These are phyloP conservation scores for Colletotrichum tofieldiae DNA, from an alignment of 2,329 filamentous ascomycete genomes.

Conservation along the genomic window DNA sequence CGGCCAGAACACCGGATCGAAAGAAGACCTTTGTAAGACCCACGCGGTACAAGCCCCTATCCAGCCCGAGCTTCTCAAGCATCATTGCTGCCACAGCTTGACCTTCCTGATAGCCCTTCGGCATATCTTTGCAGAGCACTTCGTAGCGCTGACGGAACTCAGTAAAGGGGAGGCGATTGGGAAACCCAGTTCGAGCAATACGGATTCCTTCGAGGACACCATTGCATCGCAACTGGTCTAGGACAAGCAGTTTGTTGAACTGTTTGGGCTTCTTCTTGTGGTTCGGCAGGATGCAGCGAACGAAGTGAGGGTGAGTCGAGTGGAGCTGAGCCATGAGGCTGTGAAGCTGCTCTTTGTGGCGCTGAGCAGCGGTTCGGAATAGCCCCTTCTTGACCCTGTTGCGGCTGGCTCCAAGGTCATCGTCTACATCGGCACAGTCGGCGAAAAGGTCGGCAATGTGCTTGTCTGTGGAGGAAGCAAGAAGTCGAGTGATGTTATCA, in stretches of 20 bases:
- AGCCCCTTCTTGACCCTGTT: constrained; percentile 96
- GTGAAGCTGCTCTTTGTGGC: constrained; percentile 99
- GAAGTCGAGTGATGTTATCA: constrained; percentile 92
- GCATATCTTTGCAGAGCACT: constrained; percentile 90
- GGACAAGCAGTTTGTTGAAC: constrained; percentile 90
- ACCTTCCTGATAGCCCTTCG: constrained; percentile 91
- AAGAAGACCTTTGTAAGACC: constrained; percentile 99
- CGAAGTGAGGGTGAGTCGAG: constrained; percentile 97
- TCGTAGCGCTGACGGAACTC: constrained; percentile 98
- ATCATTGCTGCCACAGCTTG: constrained; percentile 89
- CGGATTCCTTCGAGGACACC: constrained; percentile 99
- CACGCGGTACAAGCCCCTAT: constrained; percentile 90
- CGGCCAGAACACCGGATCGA: constrained; percentile 93
- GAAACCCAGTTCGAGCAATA: constrained; percentile 96
- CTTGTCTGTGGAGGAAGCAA: constrained; percentile 85
- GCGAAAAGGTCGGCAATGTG: constrained; percentile 89
- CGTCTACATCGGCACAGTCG: constrained; percentile 88
- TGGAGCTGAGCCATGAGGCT: constrained; percentile 94
- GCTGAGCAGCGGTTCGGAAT: constrained; percentile 95
- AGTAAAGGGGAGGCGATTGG: constrained; percentile 90
- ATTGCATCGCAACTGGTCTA: constrained; percentile 98
- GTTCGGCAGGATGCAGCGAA: constrained; percentile 97
- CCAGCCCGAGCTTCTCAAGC: constrained; percentile 89
- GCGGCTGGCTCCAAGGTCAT: constrained; percentile 75
- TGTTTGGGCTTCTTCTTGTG: constrained; percentile 98